These are phyloP conservation scores for Asclepias syriaca DNA, from an alignment of 257 asterid species.

Conservation along the genomic window DNA sequence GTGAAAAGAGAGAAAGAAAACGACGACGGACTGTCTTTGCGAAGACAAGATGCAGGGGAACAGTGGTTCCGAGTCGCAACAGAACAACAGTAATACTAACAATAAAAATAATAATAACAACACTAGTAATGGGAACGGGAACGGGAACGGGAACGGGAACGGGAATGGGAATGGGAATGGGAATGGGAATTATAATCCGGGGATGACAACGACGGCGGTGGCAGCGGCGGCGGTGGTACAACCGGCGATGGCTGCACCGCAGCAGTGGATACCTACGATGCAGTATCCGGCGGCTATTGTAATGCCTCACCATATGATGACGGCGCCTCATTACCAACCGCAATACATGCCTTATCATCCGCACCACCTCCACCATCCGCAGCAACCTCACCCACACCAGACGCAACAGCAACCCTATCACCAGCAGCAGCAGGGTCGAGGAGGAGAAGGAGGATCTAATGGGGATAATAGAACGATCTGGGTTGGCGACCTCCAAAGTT, in stretches of 20 bases:
- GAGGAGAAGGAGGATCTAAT: constrained; percentile 51
- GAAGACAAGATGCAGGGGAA: constrained; percentile 45
- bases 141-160: not conserved
- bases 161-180: not conserved
- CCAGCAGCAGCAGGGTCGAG: constrained; percentile 30
- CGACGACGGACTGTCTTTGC: not conserved
- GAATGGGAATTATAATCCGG: constrained; percentile 17
- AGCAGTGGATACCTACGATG: constrained; percentile 64
- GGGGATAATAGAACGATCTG: constrained; percentile 91
- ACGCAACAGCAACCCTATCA: constrained; percentile 34
- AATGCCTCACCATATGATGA: constrained; percentile 81
- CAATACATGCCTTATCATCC: constrained; percentile 71
- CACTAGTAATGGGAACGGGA: not conserved
- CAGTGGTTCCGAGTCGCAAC: constrained; percentile 44
- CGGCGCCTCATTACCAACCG: constrained; percentile 54
- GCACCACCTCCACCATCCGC: constrained; percentile 30
- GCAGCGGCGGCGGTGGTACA: not conserved
- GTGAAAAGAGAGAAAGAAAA: not conserved
- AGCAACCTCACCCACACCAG: constrained; percentile 20
- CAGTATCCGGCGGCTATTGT: constrained; percentile 83
- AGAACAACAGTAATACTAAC: constrained; percentile 20
- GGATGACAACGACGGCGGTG: constrained; percentile 13
- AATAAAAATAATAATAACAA: not conserved
- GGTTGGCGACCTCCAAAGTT: constrained; percentile 86
- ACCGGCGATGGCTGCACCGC: constrained; percentile 21